A percentile compares a stretch with the other conserved stretches of the same genome.
phyloP scores from a whole-genome alignment of 2,329 filamentous ascomycete species.

The Botryosphaeria dothidea region DNA sequence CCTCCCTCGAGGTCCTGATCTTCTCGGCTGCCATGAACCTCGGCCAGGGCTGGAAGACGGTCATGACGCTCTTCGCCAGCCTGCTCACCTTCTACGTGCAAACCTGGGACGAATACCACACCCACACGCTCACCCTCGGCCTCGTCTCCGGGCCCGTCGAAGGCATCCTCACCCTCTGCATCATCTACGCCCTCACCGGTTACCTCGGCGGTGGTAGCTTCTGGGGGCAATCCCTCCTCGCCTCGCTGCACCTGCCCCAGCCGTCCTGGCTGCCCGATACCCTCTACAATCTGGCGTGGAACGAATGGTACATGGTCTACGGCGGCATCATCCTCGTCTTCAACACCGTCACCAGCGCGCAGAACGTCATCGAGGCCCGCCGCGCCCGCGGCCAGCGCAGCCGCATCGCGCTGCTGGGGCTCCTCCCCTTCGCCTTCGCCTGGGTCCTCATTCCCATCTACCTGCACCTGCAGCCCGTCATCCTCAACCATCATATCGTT shows the following conservation, averaged over 20 bases:
- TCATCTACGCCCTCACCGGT: constrained; percentile 81
- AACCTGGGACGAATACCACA: constrained; percentile 99
- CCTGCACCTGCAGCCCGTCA: constrained; percentile 79
- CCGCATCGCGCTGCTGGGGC: constrained; percentile 75
- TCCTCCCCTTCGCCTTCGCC: constrained; percentile 75
- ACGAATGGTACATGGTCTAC: constrained; percentile 89
- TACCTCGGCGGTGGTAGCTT: constrained; percentile 85
- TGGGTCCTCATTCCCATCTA: constrained; percentile 80
- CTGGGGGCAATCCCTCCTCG: constrained; percentile 84
- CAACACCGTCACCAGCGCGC: constrained; percentile 77
- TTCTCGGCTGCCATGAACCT: constrained; percentile 93
- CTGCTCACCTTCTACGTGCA: constrained; percentile 97
- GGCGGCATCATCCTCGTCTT: constrained; percentile 77
- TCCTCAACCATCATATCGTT: constrained; percentile 79
- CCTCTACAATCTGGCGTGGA: constrained; percentile 81
- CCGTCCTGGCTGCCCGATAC: constrained; percentile 64
- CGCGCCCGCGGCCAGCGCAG: constrained; percentile 71
- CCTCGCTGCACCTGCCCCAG: constrained; percentile 67
- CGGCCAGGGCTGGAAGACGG: constrained; percentile 87
- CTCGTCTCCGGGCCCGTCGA: constrained; percentile 94
- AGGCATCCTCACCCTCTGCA: constrained; percentile 80
- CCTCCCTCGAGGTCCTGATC: constrained; percentile 86
- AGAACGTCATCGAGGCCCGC: constrained; percentile 82
- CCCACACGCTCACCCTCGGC: constrained; percentile 89
- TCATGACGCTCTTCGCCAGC: constrained; percentile 78